These are phyloP conservation scores for Hyphodiscus sp. DNA, from an alignment of 2,329 filamentous ascomycete genomes.

Conservation along the genomic window DNA sequence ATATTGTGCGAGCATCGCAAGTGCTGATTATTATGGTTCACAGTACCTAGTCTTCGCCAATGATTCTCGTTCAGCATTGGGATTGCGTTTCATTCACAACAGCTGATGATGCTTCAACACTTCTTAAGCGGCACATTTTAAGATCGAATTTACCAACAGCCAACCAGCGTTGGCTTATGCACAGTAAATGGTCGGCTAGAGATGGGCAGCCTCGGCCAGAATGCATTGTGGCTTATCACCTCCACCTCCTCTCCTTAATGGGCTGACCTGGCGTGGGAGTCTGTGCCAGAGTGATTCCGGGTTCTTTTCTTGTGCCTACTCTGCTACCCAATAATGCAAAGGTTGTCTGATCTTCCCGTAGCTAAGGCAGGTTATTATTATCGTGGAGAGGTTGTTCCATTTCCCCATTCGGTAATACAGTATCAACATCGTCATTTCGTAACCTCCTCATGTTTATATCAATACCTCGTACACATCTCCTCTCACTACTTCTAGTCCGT, in stretches of 20 bases:
- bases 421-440: constrained; percentile 12
- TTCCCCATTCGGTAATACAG: constrained; percentile 17
- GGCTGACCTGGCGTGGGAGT: neutral
- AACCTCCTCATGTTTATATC: constrained; percentile 9
- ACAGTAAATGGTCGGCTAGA: neutral
- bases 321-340: neutral
- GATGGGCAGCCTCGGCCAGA: neutral
- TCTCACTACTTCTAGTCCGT: neutral
- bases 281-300: constrained; percentile 5
- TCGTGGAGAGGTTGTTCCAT: constrained; percentile 12
- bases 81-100: neutral
- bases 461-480: constrained; percentile 6
- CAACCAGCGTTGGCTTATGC: neutral
- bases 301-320: constrained; percentile 11
- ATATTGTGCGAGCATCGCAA: neutral
- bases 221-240: neutral
- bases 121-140: neutral
- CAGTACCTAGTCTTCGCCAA: neutral
- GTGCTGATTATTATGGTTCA: neutral
- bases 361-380: constrained; percentile 9
- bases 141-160: neutral
- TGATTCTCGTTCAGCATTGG: neutral
- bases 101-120: neutral
- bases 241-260: neutral
- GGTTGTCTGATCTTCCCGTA: neutral